A percentile compares a stretch with the other conserved stretches of the same genome.
Conservation (phyloP, 192 early-diverging fungal genomes). For the Diversispora epigaea region DNA sequence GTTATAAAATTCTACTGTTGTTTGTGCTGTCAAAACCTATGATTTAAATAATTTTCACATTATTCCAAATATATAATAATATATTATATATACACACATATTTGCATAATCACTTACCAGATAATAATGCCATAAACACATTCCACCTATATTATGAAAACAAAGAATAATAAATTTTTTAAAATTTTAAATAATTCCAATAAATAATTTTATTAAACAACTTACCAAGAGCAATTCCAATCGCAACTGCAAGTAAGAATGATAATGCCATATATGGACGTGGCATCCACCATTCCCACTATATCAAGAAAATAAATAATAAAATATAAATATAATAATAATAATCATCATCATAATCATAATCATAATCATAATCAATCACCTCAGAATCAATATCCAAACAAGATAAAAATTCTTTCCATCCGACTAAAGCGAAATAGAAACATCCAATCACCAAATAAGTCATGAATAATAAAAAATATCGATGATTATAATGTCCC, state of each 20-base stretch:
- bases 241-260: constrained; percentile 52
- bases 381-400: constrained; percentile 46
- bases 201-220: neutral
- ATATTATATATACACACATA: neutral
- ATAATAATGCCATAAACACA: constrained; percentile 61
- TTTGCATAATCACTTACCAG: constrained; percentile 39
- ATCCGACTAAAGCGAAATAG: constrained; percentile 50
- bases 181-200: neutral
- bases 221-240: constrained; percentile 50
- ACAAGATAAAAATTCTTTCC: constrained; percentile 48
- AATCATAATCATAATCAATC: constrained; percentile 8
- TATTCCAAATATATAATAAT: neutral
- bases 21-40: constrained; percentile 55
- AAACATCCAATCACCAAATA: constrained; percentile 50
- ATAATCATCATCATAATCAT: neutral
- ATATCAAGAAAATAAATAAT: too few relatives aligned
- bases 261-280: constrained; percentile 51
- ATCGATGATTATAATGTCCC: constrained; percentile 73
- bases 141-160: constrained; percentile 37
- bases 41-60: neutral
- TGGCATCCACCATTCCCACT: constrained; percentile 59
- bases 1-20: constrained; percentile 65
- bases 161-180: neutral
- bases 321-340: neutral
- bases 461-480: constrained; percentile 71